Evolutionary conservation across 2,329 filamentous ascomycete species (phyloP), one percentile per base, ranked within the genome.

Genomic region (Rasamsonia emersonii): DNA sequence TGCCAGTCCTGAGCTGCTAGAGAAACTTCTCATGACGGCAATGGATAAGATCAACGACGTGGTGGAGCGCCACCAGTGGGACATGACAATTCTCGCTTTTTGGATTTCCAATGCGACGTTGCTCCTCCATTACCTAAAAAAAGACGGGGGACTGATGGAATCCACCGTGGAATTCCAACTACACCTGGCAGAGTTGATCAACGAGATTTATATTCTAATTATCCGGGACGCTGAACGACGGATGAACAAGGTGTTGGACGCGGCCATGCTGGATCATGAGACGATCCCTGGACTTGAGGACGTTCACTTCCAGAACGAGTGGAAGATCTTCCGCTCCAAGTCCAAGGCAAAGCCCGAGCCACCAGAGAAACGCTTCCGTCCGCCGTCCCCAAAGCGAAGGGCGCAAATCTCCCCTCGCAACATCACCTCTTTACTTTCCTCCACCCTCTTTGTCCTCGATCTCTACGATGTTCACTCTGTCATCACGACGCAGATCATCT

Each of bases 401-500:
- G 88, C 88, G 4, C 93, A 96, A 57, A 79, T 86, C 4, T 88
- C 89, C 10, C 91, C 91, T 2, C 78, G 91, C 42, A 96, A 95
- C 54, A 88, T 98, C 40, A 96, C 88, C 2, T 96, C 91, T 0
- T 71, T 98, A 7, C 72, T 98, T 9, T 95, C 88, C 1, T 96
- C 91, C 3, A 96, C 91, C 0, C 70, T 98, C 9, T 98, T 98
- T 54, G 91, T 98, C 13, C 74, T 98, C 17, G 91, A 98, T 56
- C 72, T 98, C n/a, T 98, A 98, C 62, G 91, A 98, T 49, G 86
- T 98, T 14, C 91, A 98, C 62, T 95, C 91, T 0, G 86, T 98
- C 43, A 96, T 98, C 51, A 86, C 78, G 10, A 74, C 86, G 2
- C 91, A 98, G 54, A 86, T 96, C 36, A 67, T 95, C 16, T 84